Conservation (phyloP, 352 stramenopile species). For the Globisporangium iwayamae region DNA sequence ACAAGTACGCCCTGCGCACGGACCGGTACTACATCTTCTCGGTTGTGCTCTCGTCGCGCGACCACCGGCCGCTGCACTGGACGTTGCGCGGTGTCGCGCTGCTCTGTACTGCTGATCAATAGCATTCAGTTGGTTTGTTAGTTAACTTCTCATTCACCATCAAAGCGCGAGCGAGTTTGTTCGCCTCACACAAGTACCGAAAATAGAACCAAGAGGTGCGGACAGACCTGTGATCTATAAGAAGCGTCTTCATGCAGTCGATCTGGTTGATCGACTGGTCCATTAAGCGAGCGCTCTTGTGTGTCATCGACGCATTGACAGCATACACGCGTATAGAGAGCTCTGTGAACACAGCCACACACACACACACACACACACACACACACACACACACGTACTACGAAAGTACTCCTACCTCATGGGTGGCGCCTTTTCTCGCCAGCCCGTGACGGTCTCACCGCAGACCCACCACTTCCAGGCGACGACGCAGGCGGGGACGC, state of each 20-base stretch:
- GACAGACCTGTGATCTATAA: background rate
- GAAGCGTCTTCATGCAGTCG: background rate
- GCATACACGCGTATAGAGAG: no score
- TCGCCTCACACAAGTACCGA: background rate
- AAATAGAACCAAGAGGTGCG: background rate
- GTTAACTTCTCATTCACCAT: background rate
- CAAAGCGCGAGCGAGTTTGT: background rate
- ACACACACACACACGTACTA: background rate
- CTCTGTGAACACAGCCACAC: no score
- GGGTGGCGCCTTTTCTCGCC: slow-evolving; percentile 45
- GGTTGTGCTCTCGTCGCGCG: slow-evolving; percentile 63
- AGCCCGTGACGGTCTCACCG: slow-evolving; percentile 55
- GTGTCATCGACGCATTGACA: background rate
- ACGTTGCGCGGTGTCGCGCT: slow-evolving; percentile 72
- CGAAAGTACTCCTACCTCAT: slow-evolving; percentile 22
- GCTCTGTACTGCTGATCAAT: slow-evolving; percentile 58
- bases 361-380: background rate
- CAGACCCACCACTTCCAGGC: slow-evolving; percentile 59
- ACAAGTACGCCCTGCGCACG: slow-evolving; percentile 73
- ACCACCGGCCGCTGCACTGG: slow-evolving; percentile 76
- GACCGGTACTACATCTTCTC: slow-evolving; percentile 80
- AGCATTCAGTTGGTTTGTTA: slow-evolving; percentile 1
- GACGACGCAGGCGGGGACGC: slow-evolving; percentile 62
- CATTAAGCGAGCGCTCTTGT: background rate
- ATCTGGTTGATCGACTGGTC: background rate